Conservation (phyloP, 768 basidiomycete species). For the Boletus rufocinnamomeus region DNA sequence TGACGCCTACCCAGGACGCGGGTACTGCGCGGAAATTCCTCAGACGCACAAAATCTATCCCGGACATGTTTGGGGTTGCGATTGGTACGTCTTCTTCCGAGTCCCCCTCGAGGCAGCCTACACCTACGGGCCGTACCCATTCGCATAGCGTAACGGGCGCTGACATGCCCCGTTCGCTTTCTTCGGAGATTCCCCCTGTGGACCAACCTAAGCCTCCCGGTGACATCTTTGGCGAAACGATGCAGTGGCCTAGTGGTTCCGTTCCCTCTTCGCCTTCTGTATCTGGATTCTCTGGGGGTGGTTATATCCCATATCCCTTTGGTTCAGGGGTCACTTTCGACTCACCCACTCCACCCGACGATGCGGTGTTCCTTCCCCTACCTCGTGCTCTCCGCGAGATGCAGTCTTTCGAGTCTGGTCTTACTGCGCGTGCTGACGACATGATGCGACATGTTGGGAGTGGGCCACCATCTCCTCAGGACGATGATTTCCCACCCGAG, state of each 20-base stretch:
- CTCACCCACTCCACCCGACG: constrained; percentile 50
- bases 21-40: constrained; percentile 50
- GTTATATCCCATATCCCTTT: constrained; percentile 55
- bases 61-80: constrained; percentile 47
- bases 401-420: constrained; percentile 84
- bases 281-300: constrained; percentile 23
- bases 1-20: constrained; percentile 35
- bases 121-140: constrained; percentile 58
- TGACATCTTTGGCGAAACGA: constrained; percentile 66
- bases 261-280: constrained; percentile 39
- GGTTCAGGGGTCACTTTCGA: constrained; percentile 65
- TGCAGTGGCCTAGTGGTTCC: constrained; percentile 54
- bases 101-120: constrained; percentile 33
- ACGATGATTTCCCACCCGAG: neutral
- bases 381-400: constrained; percentile 72
- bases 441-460: constrained; percentile 24
- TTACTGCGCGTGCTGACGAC: constrained; percentile 66
- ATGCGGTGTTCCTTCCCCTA: constrained; percentile 43
- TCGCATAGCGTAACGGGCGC: constrained; percentile 79
- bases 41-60: constrained; percentile 74
- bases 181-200: constrained; percentile 24
- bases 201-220: constrained; percentile 32
- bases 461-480: constrained; percentile 12
- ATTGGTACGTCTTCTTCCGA: constrained; percentile 32
- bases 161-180: constrained; percentile 52